Evolutionary conservation across 2,329 filamentous ascomycete species (phyloP).

Genomic region (Aspergillus hortae): DNA sequence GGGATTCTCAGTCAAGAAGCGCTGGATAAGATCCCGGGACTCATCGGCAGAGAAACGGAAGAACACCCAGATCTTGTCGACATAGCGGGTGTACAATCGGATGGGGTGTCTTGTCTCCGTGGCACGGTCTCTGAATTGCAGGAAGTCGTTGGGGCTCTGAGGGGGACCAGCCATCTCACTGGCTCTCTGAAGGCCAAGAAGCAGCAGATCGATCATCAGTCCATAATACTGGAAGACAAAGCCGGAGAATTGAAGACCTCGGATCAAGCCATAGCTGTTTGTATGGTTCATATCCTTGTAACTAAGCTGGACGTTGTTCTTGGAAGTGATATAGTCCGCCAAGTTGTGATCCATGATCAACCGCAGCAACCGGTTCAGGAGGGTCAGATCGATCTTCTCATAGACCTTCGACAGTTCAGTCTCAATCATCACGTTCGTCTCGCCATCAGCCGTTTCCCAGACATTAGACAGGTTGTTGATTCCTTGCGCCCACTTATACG

Average conservation of each 20-base stretch:
- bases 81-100: constrained; percentile 93
- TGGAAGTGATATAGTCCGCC: constrained; percentile 97
- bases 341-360: constrained; percentile 99
- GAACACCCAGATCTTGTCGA: constrained; percentile 98
- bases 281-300: constrained; percentile 99
- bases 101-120: constrained; percentile 94
- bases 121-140: constrained; percentile 91
- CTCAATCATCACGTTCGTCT: constrained; percentile 98
- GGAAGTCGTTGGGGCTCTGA: constrained; percentile 91
- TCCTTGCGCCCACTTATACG: constrained; percentile 98
- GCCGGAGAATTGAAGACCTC: constrained; percentile 93
- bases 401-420: constrained; percentile 99
- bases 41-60: constrained; percentile 91
- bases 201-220: constrained; percentile 84
- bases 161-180: constrained; percentile 96
- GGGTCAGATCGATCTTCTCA: constrained; percentile 95
- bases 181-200: constrained; percentile 91
- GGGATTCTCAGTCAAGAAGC: constrained; percentile 95
- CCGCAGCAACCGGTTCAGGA: constrained; percentile 87
- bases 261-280: constrained; percentile 98
- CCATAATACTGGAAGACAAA: constrained; percentile 99
- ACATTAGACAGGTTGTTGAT: constrained; percentile 97
- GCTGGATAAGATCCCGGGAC: constrained; percentile 90
- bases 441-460: constrained; percentile 89
- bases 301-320: constrained; percentile 98